Evolutionary conservation across 73 alveolate genomes (phyloP), one percentile per base, ranked within the genome.

Genomic region (Loxodes magnus): DNA sequence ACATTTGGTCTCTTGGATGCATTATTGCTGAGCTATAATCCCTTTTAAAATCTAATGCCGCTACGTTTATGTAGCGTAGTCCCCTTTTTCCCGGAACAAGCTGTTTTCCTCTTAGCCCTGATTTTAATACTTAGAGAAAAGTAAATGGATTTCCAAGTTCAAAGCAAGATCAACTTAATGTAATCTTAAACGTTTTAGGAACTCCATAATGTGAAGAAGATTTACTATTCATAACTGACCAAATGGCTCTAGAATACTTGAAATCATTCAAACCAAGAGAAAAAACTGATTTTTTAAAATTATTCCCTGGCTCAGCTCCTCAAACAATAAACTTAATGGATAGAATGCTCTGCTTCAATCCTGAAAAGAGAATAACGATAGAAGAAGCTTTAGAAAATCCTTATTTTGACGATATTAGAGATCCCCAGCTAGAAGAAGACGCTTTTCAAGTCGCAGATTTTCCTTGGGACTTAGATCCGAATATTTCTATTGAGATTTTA

Each of bases 1-100:
- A 90, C 60, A 80, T 90, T 24, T 90, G 98, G 97, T 77, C 94
- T 22, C 85, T 90, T 19, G 98, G 98, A 25, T 90, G 98, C 54
- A 64, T 90, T 38, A 82, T 87, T 74, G 98, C 93, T 17, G 96
- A 90, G 57, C 63, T 90, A 35, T 65, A 87, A 72, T 84, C 88
- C 57, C 86, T 90, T 96, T 87, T 90, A 78, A 86, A 83, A 55
- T 96, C 85, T 55, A 82, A 77, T 50, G 93, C 95, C 0, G 90
- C 95, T 0, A 77, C 94, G 16, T 84, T 62, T 51, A 57, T 86
- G 37, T 96, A 89, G 35, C 77, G 96, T 64, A 76, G 88, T 41
- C 98, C 98, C 5, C 72, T 90, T 25, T 90, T 90, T 74, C 98
- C 98, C 25, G 98, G 98, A 42, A 81, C 82, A 34, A 71, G 90